Evolutionary conservation across 768 basidiomycete species (phyloP), one percentile per base, ranked within the genome.

Genomic region (Amyloporia xantha): DNA sequence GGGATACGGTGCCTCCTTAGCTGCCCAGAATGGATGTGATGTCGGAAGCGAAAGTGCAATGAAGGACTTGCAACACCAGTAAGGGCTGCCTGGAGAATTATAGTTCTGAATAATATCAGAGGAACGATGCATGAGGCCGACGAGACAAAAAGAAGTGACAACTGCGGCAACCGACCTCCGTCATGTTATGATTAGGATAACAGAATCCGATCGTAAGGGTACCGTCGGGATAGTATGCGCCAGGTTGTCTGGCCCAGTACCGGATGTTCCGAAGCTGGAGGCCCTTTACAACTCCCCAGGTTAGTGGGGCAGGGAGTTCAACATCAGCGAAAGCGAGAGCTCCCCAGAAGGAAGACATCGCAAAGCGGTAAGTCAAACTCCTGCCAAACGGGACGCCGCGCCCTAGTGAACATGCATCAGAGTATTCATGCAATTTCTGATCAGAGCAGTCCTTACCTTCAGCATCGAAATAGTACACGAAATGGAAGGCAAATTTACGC

Each of bases 41-140:
- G 76, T 72, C 1, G 83, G 78, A 2, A 86, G 71, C 5, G 84
- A 70, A 13, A 88, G 75, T 5, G 82, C 63, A 33, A 82, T 70
- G 63, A 90, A 88, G 1, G 83, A 81, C 59, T 87, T 86, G 69
- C 84, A 86, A 59, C 81, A 84, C 86, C 86, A 88, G 65, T 88
- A 90, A 2, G 83, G 82, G 21, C 83, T 86, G 17, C 84, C 84
- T 15, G 80, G 79, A 4, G 84, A 83, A 61, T 88, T 87, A 70
- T 90, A 87, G 65, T 84, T 86, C 51, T 58, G 40, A 28, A n/a
- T n/a, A n/a, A n/a, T n/a, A n/a, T n/a, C n/a, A n/a, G n/a, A n/a
- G n/a, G 1, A 21, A 24, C n/a, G 5, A n/a, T 10, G 28, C n/a
- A 13, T n/a, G n/a, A n/a, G n/a, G n/a, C n/a, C n/a, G n/a, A n/a